Percentiles rank a stretch among this genome's conserved stretches.
phyloP scores from a whole-genome alignment of 768 basidiomycete genomes.

The Rhizopogon vulgaris region DNA sequence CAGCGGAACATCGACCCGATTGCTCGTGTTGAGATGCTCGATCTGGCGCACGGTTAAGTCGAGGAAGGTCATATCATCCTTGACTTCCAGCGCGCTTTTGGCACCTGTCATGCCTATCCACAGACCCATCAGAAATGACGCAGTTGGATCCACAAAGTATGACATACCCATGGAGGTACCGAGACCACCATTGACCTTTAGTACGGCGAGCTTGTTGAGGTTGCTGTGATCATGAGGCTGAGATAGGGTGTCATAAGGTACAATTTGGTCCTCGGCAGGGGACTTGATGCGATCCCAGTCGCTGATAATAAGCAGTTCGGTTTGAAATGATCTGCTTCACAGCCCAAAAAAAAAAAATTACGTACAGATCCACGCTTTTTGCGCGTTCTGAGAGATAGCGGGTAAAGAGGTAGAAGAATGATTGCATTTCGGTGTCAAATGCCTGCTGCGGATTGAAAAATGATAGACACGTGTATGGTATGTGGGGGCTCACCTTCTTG shows the following conservation, averaged over 20 bases:
- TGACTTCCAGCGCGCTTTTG: conserved; percentile 70
- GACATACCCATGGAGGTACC: conserved; percentile 56
- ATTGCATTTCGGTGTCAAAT: conserved; percentile 79
- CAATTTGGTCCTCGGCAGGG: conserved; percentile 57
- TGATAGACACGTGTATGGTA: conserved; percentile 3
- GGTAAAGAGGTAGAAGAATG: conserved; percentile 78
- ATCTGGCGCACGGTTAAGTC: conserved; percentile 60
- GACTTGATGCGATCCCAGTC: conserved; percentile 49
- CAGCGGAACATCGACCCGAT: conserved; percentile 65
- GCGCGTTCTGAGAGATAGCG: conserved; percentile 71
- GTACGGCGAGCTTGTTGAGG: conserved; percentile 66
- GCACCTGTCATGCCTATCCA: conserved; percentile 48
- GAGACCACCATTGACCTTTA: conserved; percentile 75
- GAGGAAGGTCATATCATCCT: conserved; percentile 67
- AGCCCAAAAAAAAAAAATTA: conserved; percentile 18
- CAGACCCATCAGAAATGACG: conserved; percentile 2
- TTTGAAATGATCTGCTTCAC: neutral
- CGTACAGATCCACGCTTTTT: conserved; percentile 64
- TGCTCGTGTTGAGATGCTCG: conserved; percentile 61
- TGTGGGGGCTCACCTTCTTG: conserved; percentile 58
- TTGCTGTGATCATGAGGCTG: conserved; percentile 38
- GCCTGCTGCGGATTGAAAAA: conserved; percentile 34
- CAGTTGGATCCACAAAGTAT: neutral
- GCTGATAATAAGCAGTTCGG: conserved; percentile 9
- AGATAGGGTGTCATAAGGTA: conserved; percentile 50